Percentiles rank a stretch among this genome's conserved stretches.
phyloP scores from a whole-genome alignment of 345 rosid genomes.

The Sonneratia caseolaris region DNA sequence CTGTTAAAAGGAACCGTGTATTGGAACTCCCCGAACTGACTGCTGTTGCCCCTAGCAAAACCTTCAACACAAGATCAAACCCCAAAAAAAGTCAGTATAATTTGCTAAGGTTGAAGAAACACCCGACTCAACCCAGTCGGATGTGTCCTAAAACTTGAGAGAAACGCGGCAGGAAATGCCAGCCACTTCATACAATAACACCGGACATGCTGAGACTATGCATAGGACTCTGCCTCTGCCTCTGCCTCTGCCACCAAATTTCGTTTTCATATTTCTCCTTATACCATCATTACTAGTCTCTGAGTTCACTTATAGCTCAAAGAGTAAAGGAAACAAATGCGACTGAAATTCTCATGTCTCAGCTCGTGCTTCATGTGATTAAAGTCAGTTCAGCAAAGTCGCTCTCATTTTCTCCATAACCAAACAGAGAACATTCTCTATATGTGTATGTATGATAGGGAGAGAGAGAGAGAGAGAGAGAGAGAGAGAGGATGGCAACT shows the following conservation, averaged over 20 bases:
- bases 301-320: background rate
- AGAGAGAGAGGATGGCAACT: too few relatives aligned
- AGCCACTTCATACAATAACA: background rate
- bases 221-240: background rate
- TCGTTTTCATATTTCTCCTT: background rate
- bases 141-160: background rate
- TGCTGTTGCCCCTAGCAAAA: conserved; percentile 17
- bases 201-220: background rate
- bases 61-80: conserved; percentile 31
- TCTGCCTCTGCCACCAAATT: background rate
- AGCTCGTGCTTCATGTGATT: background rate
- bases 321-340: background rate
- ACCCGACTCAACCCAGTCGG: background rate
- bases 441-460: too few relatives aligned
- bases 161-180: background rate
- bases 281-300: background rate
- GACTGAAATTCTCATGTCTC: background rate
- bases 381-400: background rate
- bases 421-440: background rate
- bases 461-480: too few relatives aligned
- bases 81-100: conserved; percentile 8
- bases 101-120: background rate
- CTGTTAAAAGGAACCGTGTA: conserved; percentile 20
- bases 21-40: conserved; percentile 31
- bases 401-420: background rate